phyloP scores from a whole-genome alignment of 768 basidiomycete genomes.

The Termitomyces sp. region DNA sequence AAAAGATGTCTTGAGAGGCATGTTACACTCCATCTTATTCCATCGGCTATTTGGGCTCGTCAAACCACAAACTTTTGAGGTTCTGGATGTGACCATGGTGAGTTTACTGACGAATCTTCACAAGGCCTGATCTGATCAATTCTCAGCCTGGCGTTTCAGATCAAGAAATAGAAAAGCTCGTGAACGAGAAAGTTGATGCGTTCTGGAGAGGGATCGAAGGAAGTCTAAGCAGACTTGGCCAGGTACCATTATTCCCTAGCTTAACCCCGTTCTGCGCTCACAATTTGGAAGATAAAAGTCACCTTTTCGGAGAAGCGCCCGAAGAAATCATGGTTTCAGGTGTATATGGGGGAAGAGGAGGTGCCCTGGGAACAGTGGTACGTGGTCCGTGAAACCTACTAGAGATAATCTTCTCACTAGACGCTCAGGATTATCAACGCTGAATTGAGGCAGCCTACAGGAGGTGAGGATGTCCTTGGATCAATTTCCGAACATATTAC shows the following conservation, averaged over 20 bases:
- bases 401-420: neutral
- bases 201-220: slow-evolving; percentile 80
- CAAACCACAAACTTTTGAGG: slow-evolving; percentile 72
- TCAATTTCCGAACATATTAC: neutral
- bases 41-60: slow-evolving; percentile 81
- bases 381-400: slow-evolving; percentile 7
- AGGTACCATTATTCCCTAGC: slow-evolving; percentile 36
- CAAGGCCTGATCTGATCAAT: neutral
- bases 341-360: slow-evolving; percentile 72
- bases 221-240: slow-evolving; percentile 58
- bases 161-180: slow-evolving; percentile 62
- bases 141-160: slow-evolving; percentile 75
- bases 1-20: slow-evolving; percentile 70
- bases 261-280: neutral
- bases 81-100: slow-evolving; percentile 84
- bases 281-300: slow-evolving; percentile 52
- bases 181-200: slow-evolving; percentile 71
- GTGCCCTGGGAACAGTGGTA: slow-evolving; percentile 89
- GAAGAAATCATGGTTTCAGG: slow-evolving; percentile 77
- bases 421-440: slow-evolving; percentile 69
- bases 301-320: slow-evolving; percentile 76
- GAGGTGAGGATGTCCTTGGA: slow-evolving; percentile 46
- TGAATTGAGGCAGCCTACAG: slow-evolving; percentile 70
- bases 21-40: slow-evolving; percentile 81
- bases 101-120: slow-evolving; percentile 13